These are phyloP conservation scores for Calcarisporium arbuscula DNA, from an alignment of 2,329 filamentous ascomycete species.

Conservation along the genomic window DNA sequence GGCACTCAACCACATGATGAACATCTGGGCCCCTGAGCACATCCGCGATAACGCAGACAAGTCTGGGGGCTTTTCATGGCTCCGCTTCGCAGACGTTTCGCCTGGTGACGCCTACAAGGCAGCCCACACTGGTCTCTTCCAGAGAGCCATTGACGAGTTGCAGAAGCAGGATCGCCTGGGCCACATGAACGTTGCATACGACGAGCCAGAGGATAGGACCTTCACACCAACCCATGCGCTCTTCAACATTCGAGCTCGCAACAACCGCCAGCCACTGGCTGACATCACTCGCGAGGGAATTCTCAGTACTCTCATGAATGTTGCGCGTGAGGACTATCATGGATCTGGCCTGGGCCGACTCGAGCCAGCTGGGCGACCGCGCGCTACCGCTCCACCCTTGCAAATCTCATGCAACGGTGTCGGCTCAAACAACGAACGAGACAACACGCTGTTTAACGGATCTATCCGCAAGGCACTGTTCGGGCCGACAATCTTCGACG, in stretches of 20 bases:
- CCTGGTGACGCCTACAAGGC: conserved; percentile 64
- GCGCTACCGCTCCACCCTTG: conserved; percentile 78
- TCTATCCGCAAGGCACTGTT: conserved; percentile 69
- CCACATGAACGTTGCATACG: conserved; percentile 63
- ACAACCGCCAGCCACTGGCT: conserved; percentile 59
- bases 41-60: conserved; percentile 57
- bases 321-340: conserved; percentile 60
- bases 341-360: conserved; percentile 68
- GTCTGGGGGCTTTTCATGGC: conserved; percentile 74
- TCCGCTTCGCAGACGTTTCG: conserved; percentile 78
- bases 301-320: conserved; percentile 70
- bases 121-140: conserved; percentile 64
- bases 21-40: conserved; percentile 81
- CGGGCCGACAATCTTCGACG: conserved; percentile 56
- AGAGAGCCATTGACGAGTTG: conserved; percentile 60
- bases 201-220: conserved; percentile 53
- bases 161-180: conserved; percentile 54
- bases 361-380: conserved; percentile 74
- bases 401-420: conserved; percentile 71
- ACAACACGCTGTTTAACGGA: conserved; percentile 72
- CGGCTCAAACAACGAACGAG: conserved; percentile 57
- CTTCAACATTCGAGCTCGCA: conserved; percentile 70
- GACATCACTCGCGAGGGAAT: conserved; percentile 67
- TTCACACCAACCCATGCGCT: conserved; percentile 71
- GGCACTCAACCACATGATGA: conserved; percentile 76